Evolutionary conservation across 306 rosid genomes (phyloP), one percentile per base, ranked within the genome.

Genomic region (Datisca glomerata): DNA sequence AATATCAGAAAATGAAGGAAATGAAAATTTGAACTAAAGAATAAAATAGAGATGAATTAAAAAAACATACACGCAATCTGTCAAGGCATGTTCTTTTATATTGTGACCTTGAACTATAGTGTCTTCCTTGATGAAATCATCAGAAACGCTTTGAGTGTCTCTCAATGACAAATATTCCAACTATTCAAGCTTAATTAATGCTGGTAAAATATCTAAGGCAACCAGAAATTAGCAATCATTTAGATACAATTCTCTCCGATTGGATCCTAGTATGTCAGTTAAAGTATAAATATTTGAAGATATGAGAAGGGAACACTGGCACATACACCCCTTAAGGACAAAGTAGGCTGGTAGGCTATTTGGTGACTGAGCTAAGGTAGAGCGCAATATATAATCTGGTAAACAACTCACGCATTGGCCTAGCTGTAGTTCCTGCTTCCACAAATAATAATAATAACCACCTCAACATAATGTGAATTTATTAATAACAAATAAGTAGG

Each of bases 251-350:
- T 82, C 86, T 67, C 65, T 79, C 61, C 82, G 54, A 42, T 43
- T 18, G 38, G 76, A 65, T 53, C 87, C 94, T 17, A 82, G 54
- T 18, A 85, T 64, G 39, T 69, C 43, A 2, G 87, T 81, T 54
- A 87, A 43, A 52, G 49, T 35, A 29, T 41, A 3, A 0, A 82
- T 41, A 62, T 87, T 55, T 24, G 48, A 50, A 60, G 44, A 57
- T 25, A 89, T 69, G 67, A 87, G 85, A 53, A 79, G 73, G 64
- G 94, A 76, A 66, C 94, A 87, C 57, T 76, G 89, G 66, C 89
- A 18, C 89, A 79, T 8, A 94, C 94, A 41, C 97, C 96, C 52
- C 66, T 59, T 42, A 87, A 47, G 41, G 97, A 82, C 41, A 87
- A 60, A 29, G 57, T 71, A 50, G 23, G 57, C 63, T 15, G 78